These are phyloP conservation scores for Colletotrichum lentis DNA, from an alignment of 2,329 filamentous ascomycete species.

Conservation along the genomic window DNA sequence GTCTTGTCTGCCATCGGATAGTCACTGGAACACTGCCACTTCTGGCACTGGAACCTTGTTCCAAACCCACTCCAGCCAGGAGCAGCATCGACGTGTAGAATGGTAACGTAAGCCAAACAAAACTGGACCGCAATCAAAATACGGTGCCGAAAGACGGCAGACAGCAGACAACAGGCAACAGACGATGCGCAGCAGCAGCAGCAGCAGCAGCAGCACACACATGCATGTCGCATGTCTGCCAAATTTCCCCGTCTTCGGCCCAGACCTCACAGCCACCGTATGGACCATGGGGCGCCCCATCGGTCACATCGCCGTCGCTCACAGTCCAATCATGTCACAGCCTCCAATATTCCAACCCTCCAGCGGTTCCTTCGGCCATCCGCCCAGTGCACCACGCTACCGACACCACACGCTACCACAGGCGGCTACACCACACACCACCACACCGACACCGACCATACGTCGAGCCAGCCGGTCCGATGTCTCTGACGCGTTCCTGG, in stretches of 20 bases:
- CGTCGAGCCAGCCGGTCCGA: slow-evolving; percentile 14
- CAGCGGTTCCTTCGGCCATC: slow-evolving; percentile 9
- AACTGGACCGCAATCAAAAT: not conserved
- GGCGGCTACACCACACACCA: no score
- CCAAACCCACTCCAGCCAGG: slow-evolving; percentile 13
- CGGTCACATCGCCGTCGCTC: not conserved
- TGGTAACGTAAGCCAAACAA: slow-evolving; percentile 7
- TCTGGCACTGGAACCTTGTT: not conserved
- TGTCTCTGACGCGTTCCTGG: slow-evolving; percentile 3
- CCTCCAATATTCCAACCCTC: slow-evolving; percentile 1
- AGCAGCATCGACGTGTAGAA: slow-evolving; percentile 15
- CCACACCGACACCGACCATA: no score
- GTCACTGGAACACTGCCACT: not conserved
- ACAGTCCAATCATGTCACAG: slow-evolving; percentile 16
- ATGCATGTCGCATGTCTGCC: not conserved
- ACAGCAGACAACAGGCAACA: no score
- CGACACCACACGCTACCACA: no score
- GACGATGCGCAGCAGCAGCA: not conserved
- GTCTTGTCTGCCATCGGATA: not conserved
- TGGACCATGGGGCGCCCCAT: not conserved
- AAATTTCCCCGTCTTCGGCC: slow-evolving; percentile 7
- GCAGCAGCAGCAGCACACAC: not conserved
- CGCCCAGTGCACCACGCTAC: not conserved
- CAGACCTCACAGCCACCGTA: slow-evolving; percentile 28
- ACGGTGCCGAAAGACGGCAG: no score